Conservation (phyloP, 2,329 filamentous ascomycete genomes). For the Xylariaceae sp. region DNA sequence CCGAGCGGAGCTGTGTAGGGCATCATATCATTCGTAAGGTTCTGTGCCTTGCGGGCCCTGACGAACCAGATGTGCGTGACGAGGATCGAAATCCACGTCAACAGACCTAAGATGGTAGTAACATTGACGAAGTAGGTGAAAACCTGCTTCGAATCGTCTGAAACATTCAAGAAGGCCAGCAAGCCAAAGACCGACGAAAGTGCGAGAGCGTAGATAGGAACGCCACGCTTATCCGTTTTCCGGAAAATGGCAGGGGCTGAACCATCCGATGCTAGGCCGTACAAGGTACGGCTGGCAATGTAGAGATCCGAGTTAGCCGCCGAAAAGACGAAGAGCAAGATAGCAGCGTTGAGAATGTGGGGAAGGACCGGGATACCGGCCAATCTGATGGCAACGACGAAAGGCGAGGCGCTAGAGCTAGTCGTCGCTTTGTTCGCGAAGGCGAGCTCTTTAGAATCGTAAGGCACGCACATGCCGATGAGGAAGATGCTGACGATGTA, state of each 20-base stretch:
- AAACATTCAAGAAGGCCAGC: slow-evolving; percentile 72
- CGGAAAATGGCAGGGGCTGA: slow-evolving; percentile 76
- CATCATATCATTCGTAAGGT: slow-evolving; percentile 59
- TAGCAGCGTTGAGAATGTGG: slow-evolving; percentile 74
- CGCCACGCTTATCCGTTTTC: slow-evolving; percentile 72
- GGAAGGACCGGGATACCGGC: slow-evolving; percentile 68
- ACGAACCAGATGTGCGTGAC: slow-evolving; percentile 72
- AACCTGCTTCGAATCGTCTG: slow-evolving; percentile 59
- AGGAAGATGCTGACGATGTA: slow-evolving; percentile 77
- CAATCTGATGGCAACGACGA: slow-evolving; percentile 73
- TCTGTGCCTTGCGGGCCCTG: slow-evolving; percentile 65
- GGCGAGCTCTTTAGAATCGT: slow-evolving; percentile 64
- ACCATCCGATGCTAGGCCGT: slow-evolving; percentile 73
- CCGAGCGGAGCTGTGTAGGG: slow-evolving; percentile 75
- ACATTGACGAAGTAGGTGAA: slow-evolving; percentile 73
- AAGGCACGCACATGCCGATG: slow-evolving; percentile 78
- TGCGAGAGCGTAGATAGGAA: slow-evolving; percentile 70
- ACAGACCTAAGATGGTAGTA: slow-evolving; percentile 68
- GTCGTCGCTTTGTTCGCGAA: slow-evolving; percentile 61
- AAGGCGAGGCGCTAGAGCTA: slow-evolving; percentile 70
- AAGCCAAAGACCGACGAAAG: slow-evolving; percentile 67
- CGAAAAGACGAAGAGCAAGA: slow-evolving; percentile 77
- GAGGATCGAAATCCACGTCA: slow-evolving; percentile 72
- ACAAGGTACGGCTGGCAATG: slow-evolving; percentile 74
- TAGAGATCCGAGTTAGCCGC: slow-evolving; percentile 81